phyloP scores from a whole-genome alignment of 1,284 basidiomycete genomes.

The Apiotrichum siamense region DNA sequence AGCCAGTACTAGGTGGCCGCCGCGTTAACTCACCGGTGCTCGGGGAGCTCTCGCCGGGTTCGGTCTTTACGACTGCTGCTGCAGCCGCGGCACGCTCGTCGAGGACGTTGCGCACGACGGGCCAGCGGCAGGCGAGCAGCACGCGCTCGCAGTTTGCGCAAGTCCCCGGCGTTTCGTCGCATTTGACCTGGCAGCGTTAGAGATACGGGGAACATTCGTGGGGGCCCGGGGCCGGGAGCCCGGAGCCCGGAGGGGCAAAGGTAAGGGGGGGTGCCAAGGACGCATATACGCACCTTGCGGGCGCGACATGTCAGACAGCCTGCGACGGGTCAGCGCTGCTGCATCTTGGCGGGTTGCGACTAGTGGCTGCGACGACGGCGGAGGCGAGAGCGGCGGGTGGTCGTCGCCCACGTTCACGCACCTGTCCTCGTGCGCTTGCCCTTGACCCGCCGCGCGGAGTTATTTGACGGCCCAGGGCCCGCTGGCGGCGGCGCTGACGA shows the following conservation, averaged over 20 bases:
- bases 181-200: conserved; percentile 18
- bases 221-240: too few species aligned
- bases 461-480: neutral
- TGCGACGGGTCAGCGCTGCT: too few species aligned
- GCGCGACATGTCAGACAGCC: conserved; percentile 21
- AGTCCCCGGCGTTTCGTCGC: conserved; percentile 20
- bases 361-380: too few species aligned
- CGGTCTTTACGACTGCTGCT: neutral
- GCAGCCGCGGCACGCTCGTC: conserved; percentile 5
- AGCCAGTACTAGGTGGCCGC: too few species aligned
- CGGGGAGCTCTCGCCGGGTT: too few species aligned
- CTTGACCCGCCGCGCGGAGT: conserved; percentile 8
- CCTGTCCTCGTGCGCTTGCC: conserved; percentile 18
- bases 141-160: conserved; percentile 24
- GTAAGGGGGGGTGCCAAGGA: neutral
- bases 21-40: too few species aligned
- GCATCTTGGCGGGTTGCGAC: too few species aligned
- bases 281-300: conserved; percentile 11
- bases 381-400: neutral
- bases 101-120: conserved; percentile 14
- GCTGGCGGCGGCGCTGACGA: neutral
- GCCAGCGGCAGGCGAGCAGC: conserved; percentile 18
- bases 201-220: too few species aligned
- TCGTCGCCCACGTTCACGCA: neutral
- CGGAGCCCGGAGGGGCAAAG: too few species aligned